phyloP scores from a whole-genome alignment of 2,329 filamentous ascomycete species.

The Alternaria rosae region DNA sequence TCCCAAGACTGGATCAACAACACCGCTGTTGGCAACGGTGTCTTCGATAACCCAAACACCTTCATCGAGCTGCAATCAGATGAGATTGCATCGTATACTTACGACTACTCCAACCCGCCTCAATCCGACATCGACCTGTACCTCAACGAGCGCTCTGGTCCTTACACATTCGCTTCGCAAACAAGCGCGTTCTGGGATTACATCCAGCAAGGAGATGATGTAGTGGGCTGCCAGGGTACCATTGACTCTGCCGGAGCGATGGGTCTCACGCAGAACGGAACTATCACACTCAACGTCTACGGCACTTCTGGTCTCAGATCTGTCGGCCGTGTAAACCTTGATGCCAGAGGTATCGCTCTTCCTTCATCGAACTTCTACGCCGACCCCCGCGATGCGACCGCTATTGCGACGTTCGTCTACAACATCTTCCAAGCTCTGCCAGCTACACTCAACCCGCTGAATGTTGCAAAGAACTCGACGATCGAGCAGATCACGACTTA shows the following conservation, averaged over 20 bases:
- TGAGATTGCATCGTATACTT: slow-evolving; percentile 56
- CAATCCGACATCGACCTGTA: slow-evolving; percentile 56
- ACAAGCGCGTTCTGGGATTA: slow-evolving; percentile 63
- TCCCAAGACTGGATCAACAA: slow-evolving; percentile 60
- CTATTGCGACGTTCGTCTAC: slow-evolving; percentile 60
- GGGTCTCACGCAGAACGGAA: slow-evolving; percentile 53
- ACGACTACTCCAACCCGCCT: slow-evolving; percentile 57
- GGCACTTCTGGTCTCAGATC: slow-evolving; percentile 64
- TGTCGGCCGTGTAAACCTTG: slow-evolving; percentile 56
- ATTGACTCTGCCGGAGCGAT: slow-evolving; percentile 58
- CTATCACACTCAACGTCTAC: slow-evolving; percentile 65
- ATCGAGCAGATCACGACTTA: slow-evolving; percentile 59
- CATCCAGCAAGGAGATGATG: slow-evolving; percentile 53
- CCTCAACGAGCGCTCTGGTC: slow-evolving; percentile 58
- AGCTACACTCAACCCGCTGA: slow-evolving; percentile 56
- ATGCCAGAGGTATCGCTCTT: slow-evolving; percentile 54
- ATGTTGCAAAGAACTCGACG: slow-evolving; percentile 57
- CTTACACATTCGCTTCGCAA: slow-evolving; percentile 62
- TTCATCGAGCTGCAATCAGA: slow-evolving; percentile 59
- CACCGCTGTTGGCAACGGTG: slow-evolving; percentile 57
- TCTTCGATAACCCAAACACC: slow-evolving; percentile 66
- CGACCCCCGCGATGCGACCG: slow-evolving; percentile 57
- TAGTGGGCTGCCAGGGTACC: slow-evolving; percentile 61
- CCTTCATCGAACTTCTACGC: slow-evolving; percentile 55
- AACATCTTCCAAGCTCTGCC: slow-evolving; percentile 59